These are phyloP conservation scores for Linum lewisii DNA, from an alignment of 345 rosid genomes.

Conservation along the genomic window DNA sequence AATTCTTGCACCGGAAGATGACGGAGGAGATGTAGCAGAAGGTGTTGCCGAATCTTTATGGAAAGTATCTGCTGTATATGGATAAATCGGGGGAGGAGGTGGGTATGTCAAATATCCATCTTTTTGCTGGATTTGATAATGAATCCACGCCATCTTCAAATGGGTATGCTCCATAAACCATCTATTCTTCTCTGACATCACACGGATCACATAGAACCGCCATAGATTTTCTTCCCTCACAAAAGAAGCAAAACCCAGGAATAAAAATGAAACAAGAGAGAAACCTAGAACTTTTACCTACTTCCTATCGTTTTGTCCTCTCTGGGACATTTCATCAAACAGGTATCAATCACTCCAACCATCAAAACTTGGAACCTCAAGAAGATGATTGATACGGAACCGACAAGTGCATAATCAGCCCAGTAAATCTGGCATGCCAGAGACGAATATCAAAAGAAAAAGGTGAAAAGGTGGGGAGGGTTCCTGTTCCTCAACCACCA, in stretches of 20 bases:
- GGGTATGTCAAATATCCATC: slow-evolving; percentile 45
- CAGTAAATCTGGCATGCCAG: too few relatives aligned
- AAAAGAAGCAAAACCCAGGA: neutral
- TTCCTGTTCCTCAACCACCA: too few relatives aligned
- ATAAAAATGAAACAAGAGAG: too few relatives aligned
- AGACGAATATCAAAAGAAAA: too few relatives aligned
- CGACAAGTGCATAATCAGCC: too few relatives aligned
- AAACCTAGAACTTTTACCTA: neutral
- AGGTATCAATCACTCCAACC: neutral
- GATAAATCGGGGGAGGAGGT: slow-evolving; percentile 26
- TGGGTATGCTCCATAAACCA: slow-evolving; percentile 26
- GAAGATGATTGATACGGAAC: too few relatives aligned
- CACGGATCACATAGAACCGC: slow-evolving; percentile 23
- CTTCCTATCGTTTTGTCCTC: neutral
- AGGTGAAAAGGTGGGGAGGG: too few relatives aligned
- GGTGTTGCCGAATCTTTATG: slow-evolving; percentile 32
- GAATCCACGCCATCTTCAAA: slow-evolving; percentile 45
- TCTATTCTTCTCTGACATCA: slow-evolving; percentile 23
- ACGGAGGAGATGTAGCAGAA: slow-evolving; percentile 30
- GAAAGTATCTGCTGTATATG: slow-evolving; percentile 16
- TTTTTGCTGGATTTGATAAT: slow-evolving; percentile 38
- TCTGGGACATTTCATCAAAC: neutral
- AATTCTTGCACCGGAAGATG: slow-evolving; percentile 52
- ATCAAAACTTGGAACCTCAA: too few relatives aligned
- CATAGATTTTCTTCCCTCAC: neutral